Conservation (phyloP, 2,329 filamentous ascomycete species). For the Colletotrichum aenigma region DNA sequence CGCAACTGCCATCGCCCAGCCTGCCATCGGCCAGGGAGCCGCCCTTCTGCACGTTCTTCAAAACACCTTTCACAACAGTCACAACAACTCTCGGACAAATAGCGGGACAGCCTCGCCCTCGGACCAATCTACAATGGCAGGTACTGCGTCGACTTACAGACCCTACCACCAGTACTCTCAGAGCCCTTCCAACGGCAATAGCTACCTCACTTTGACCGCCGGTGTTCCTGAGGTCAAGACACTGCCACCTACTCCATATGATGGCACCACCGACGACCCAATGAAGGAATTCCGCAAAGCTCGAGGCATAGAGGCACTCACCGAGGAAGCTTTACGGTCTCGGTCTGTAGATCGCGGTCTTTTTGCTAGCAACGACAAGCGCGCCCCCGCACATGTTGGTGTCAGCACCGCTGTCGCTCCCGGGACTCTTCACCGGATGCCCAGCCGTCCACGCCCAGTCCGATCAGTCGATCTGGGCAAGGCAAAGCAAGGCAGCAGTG, state of each 20-base stretch:
- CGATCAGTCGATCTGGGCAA: slow-evolving; percentile 46
- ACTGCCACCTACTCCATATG: slow-evolving; percentile 40
- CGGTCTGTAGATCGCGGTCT: slow-evolving; percentile 68
- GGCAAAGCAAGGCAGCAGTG: slow-evolving; percentile 27
- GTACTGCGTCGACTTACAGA: slow-evolving; percentile 21
- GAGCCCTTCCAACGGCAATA: slow-evolving; percentile 47
- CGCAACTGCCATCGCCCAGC: slow-evolving; percentile 32
- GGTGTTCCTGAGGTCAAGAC: slow-evolving; percentile 22
- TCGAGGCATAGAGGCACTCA: slow-evolving; percentile 38
- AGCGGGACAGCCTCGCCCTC: slow-evolving; percentile 15
- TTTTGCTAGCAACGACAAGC: slow-evolving; percentile 66
- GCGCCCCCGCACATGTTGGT: slow-evolving; percentile 66
- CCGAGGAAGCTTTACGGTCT: slow-evolving; percentile 58
- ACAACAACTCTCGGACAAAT: neutral
- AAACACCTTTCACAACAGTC: neutral
- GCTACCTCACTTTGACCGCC: slow-evolving; percentile 46
- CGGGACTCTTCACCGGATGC: slow-evolving; percentile 56
- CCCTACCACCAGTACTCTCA: slow-evolving; percentile 46
- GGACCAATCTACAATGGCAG: slow-evolving; percentile 10
- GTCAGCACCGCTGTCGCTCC: slow-evolving; percentile 66
- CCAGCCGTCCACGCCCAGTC: slow-evolving; percentile 44
- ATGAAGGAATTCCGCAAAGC: slow-evolving; percentile 49
- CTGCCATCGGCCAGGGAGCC: neutral
- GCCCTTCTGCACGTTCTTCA: neutral
- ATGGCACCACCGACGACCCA: slow-evolving; percentile 37